Percentiles rank a stretch among this genome's conserved stretches.
These are phyloP conservation scores for Podaxis sp. DNA, from an alignment of 768 basidiomycete genomes.

Conservation along the genomic window DNA sequence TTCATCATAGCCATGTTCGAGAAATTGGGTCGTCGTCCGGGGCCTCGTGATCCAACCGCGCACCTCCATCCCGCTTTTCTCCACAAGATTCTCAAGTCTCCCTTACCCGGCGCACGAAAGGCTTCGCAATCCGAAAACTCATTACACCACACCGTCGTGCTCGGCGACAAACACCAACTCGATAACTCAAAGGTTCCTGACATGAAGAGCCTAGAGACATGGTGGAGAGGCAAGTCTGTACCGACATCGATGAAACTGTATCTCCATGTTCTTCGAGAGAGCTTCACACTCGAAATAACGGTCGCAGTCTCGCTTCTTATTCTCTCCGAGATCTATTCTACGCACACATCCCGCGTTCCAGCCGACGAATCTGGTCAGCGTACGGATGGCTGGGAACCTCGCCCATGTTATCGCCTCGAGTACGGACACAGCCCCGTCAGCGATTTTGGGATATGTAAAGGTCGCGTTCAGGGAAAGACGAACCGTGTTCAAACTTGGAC, in stretches of 20 bases:
- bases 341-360: neutral
- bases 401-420: slow-evolving; percentile 25
- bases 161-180: neutral
- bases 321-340: slow-evolving; percentile 5
- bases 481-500: slow-evolving; percentile 1
- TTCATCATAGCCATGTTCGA: neutral
- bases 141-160: neutral
- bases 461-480: slow-evolving; percentile 25
- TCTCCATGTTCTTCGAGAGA: slow-evolving; percentile 1
- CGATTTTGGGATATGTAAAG: slow-evolving; percentile 40
- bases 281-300: neutral
- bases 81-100: slow-evolving; percentile 12
- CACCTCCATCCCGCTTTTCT: slow-evolving; percentile 10
- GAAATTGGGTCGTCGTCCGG: neutral
- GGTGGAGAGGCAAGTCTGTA: neutral
- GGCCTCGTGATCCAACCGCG: neutral
- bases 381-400: neutral
- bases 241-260: neutral
- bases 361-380: neutral
- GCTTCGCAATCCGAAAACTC: neutral
- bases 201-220: neutral
- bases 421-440: slow-evolving; percentile 35
- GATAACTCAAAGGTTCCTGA: neutral
- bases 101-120: slow-evolving; percentile 5
- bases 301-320: neutral